Conservation (phyloP, 495 filamentous ascomycete genomes). For the Tirmania nivea region DNA sequence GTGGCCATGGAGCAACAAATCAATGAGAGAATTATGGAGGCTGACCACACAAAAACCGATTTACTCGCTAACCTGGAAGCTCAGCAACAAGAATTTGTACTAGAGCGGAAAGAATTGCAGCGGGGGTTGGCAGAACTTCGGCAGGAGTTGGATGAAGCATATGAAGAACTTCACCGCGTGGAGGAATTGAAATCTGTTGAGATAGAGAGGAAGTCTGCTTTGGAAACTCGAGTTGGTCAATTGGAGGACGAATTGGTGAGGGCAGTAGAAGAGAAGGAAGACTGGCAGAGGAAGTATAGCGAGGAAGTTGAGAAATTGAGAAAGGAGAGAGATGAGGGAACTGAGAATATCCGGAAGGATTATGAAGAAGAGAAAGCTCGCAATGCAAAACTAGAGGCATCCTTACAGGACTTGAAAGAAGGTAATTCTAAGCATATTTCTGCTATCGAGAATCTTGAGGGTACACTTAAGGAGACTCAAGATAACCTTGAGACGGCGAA, state of each 20-base stretch:
- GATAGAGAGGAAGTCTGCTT: conserved; percentile 26
- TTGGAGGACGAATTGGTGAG: conserved; percentile 50
- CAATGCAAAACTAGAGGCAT: conserved; percentile 18
- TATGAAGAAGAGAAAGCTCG: conserved; percentile 31
- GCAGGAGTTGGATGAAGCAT: conserved; percentile 57
- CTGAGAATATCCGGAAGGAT: conserved; percentile 31
- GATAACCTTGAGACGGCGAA: conserved; percentile 24
- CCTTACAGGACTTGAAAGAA: conserved; percentile 13
- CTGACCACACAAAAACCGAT: conserved; percentile 83
- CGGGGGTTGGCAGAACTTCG: conserved; percentile 53
- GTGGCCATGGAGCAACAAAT: conserved; percentile 41
- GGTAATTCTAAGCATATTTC: conserved; percentile 20
- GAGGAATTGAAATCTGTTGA: conserved; percentile 68
- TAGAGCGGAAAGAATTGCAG: conserved; percentile 61
- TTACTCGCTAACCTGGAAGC: conserved; percentile 87
- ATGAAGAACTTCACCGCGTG: conserved; percentile 72
- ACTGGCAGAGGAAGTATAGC: conserved; percentile 30
- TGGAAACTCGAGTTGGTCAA: conserved; percentile 43
- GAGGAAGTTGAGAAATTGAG: conserved; percentile 35
- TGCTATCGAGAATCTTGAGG: conserved; percentile 19
- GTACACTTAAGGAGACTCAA: conserved; percentile 20
- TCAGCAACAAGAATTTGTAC: conserved; percentile 65
- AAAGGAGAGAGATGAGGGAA: conserved; percentile 35
- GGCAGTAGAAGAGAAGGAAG: conserved; percentile 10
- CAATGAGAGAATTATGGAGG: conserved; percentile 31